Percentiles rank a stretch among this genome's conserved stretches.
Conservation (phyloP, 371 early-diverging fungal species). For the Mortierella sp. region DNA sequence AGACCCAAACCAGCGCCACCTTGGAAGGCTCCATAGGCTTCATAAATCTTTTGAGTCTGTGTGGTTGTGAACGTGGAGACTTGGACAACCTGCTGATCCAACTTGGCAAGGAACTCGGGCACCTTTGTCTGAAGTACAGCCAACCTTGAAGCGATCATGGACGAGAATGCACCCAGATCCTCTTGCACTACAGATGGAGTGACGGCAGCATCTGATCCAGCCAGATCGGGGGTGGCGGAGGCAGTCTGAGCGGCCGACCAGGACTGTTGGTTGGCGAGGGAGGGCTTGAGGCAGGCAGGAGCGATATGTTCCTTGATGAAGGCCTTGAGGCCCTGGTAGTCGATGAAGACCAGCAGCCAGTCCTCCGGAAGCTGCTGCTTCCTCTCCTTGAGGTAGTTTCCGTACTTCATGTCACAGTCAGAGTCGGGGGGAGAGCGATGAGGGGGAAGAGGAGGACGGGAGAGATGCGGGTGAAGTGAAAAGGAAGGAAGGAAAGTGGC, state of each 20-base stretch:
- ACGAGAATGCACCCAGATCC: slow-evolving; percentile 36
- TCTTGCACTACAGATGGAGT: slow-evolving; percentile 19
- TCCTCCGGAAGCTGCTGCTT: slow-evolving; percentile 65
- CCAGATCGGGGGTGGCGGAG: background rate
- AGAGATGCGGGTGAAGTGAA: background rate
- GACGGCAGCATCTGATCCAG: slow-evolving; percentile 23
- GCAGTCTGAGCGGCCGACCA: slow-evolving; percentile 2
- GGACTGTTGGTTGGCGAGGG: slow-evolving; percentile 33
- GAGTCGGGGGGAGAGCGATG: background rate
- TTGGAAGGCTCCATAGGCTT: slow-evolving; percentile 52
- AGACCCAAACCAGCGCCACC: slow-evolving; percentile 48
- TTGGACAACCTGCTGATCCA: slow-evolving; percentile 70
- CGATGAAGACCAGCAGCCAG: slow-evolving; percentile 71
- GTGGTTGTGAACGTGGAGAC: slow-evolving; percentile 56
- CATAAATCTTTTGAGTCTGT: slow-evolving; percentile 43
- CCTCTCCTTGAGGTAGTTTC: slow-evolving; percentile 74
- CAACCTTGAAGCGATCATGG: slow-evolving; percentile 44
- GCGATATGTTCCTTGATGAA: slow-evolving; percentile 68
- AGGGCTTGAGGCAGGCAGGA: slow-evolving; percentile 57
- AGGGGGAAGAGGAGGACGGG: background rate
- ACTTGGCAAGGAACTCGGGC: slow-evolving; percentile 65
- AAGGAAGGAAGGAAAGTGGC: background rate
- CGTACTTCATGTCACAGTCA: slow-evolving; percentile 75
- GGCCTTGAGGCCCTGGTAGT: slow-evolving; percentile 70
- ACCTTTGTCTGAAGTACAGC: slow-evolving; percentile 48